Evolutionary conservation across 2,329 filamentous ascomycete genomes (phyloP).

Genomic region (Emmonsiellopsis sp.): DNA sequence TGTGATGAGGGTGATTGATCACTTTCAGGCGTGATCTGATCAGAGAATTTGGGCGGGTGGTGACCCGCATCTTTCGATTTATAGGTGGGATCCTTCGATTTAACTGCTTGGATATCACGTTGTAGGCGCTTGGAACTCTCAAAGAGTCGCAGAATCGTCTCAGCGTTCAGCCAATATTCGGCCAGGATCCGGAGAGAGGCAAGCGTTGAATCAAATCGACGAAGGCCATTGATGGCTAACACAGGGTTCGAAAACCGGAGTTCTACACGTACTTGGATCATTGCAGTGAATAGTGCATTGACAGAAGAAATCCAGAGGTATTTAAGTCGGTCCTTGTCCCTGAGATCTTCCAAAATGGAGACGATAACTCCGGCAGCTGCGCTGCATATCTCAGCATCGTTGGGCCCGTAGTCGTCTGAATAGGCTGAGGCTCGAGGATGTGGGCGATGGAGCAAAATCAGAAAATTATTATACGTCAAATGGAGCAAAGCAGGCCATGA

Average conservation of each 20-base stretch:
- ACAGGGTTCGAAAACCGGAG: constrained; percentile 38
- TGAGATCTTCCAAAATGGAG: constrained; percentile 36
- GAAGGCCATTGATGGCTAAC: constrained; percentile 35
- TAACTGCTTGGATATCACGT: constrained; percentile 30
- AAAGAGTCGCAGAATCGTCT: constrained; percentile 34
- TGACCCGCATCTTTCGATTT: constrained; percentile 5
- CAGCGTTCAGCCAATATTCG: constrained; percentile 34
- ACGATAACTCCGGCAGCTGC: constrained; percentile 35
- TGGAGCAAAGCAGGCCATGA: constrained; percentile 37
- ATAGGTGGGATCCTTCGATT: constrained; percentile 24
- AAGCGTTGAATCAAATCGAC: constrained; percentile 34
- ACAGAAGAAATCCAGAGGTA: constrained; percentile 36
- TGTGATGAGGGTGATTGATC: constrained; percentile 6
- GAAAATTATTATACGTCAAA: constrained; percentile 37
- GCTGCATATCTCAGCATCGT: constrained; percentile 38
- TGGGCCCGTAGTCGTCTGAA: constrained; percentile 35
- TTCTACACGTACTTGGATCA: constrained; percentile 39
- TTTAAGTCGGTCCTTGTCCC: constrained; percentile 32
- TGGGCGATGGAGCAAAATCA: constrained; percentile 36
- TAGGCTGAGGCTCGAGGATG: constrained; percentile 34
- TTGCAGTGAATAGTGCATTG: constrained; percentile 36
- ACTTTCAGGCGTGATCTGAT: constrained; percentile 1
- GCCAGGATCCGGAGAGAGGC: constrained; percentile 33
- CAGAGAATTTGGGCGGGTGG: constrained; percentile 2
- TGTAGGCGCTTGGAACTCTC: constrained; percentile 35